These are phyloP conservation scores for Emmonsia crescens DNA, from an alignment of 2,329 filamentous ascomycete species.

Conservation along the genomic window DNA sequence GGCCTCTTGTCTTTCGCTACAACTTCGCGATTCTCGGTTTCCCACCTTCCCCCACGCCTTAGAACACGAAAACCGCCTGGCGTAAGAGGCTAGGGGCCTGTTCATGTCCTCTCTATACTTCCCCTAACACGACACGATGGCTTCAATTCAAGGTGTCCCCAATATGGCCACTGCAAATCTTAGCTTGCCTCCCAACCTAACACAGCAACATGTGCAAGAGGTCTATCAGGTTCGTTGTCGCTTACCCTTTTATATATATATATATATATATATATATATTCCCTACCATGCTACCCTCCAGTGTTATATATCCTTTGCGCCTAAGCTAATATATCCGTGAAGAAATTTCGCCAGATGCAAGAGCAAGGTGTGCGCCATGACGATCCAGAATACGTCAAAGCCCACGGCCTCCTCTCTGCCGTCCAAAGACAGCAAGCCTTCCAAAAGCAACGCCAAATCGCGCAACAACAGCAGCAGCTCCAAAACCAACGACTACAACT, in stretches of 20 bases:
- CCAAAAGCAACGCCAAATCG: constrained; percentile 42
- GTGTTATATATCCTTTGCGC: neutral
- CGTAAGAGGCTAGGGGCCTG: neutral
- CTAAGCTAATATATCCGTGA: constrained; percentile 27
- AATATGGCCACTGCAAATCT: constrained; percentile 56
- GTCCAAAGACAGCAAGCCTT: constrained; percentile 56
- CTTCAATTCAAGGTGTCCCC: constrained; percentile 64
- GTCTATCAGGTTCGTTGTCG: constrained; percentile 42
- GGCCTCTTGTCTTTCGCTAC: constrained; percentile 7
- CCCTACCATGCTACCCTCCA: too few relatives aligned
- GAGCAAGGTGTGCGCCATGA: constrained; percentile 65
- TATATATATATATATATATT: neutral
- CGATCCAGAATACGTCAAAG: constrained; percentile 81
- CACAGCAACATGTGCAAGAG: constrained; percentile 67
- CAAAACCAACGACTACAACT: neutral
- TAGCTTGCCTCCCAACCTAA: constrained; percentile 56
- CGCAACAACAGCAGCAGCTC: constrained; percentile 33
- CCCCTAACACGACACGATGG: constrained; percentile 47
- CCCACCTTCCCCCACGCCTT: neutral
- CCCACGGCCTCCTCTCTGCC: constrained; percentile 60
- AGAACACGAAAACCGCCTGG: neutral
- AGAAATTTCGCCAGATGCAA: constrained; percentile 90
- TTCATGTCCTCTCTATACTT: neutral
- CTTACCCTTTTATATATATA: neutral
- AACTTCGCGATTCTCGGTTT: neutral